Base-by-base conservation (phyloP, 2,329 filamentous ascomycete genomes). In the Paraconiothyrium sp. region DNA sequence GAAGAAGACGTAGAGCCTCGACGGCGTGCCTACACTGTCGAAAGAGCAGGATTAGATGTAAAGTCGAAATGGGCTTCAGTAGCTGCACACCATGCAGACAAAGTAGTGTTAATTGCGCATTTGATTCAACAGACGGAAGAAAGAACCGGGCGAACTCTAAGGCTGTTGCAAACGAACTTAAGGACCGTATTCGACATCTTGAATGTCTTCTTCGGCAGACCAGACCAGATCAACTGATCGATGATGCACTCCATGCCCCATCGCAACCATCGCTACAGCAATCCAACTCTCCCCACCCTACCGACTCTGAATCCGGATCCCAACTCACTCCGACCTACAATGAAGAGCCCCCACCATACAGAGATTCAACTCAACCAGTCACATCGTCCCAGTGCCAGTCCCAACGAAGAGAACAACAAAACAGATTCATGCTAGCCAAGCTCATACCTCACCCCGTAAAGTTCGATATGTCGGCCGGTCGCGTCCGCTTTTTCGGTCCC, bases 111-210 rank as follows among this genome's bases (percentile, higher is more conserved):
- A 78, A 80, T 54, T 85, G 84, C 63, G 75, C 84, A 60, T 85
- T 85, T 65, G 84, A 83, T 67, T 83, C 85, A 63, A 83, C 84
- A 63, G 84, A 85, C 71, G 83, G 85, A 67, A 74, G 84, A 34
- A 76, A 83, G 68, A 76, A 83, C 34, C 58, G 63, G 14, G 61
- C 58, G 22, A 66, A 63, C 35, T 66, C 61, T 2, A 63, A 66
- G 44, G 63, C 56, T 30, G 61, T 63, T 14, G 63, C 58, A n/a
- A 61, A 61, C 22, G 58, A 66, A 32, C 58, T 66, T 4, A 63
- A 61, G 48, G 61, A 61, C 34, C 57, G 62, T 9, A 64, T 62
- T 24, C 59, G 60, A 34, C 57, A 65, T 27, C 54, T 60, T 20
- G 64, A 62, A 43, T 41, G 22, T n/a, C 48, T 62, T 13, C 54